Conservation (phyloP, 129 eudicot genomes). For the Logfia minima region DNA sequence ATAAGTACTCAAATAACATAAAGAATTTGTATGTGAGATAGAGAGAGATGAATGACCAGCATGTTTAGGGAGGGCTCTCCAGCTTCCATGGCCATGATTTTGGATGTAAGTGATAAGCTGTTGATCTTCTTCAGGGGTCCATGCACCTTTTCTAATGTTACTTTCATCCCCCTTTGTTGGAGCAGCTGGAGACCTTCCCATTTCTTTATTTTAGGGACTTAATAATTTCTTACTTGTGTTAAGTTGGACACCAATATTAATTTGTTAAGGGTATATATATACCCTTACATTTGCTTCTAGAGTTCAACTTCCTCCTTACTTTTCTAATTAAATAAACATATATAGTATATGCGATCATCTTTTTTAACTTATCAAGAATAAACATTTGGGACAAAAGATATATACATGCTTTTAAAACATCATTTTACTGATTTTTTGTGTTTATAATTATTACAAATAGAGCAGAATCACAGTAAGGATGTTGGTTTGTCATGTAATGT, state of each 20-base stretch:
- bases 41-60: slow-evolving; percentile 33
- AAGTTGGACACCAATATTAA: slow-evolving; percentile 6
- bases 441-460: too few relatives aligned
- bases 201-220: slow-evolving; percentile 9
- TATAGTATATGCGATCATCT: neutral
- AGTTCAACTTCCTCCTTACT: slow-evolving; percentile 21
- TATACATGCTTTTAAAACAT: neutral
- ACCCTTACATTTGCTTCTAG: slow-evolving; percentile 30
- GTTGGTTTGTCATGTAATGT: neutral
- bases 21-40: neutral
- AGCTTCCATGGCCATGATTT: slow-evolving; percentile 53
- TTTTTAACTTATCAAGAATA: neutral
- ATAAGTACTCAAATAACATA: neutral
- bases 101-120: slow-evolving; percentile 40
- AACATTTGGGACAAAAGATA: neutral
- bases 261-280: slow-evolving; percentile 7
- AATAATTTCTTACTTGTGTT: slow-evolving; percentile 8
- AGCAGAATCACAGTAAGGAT: neutral
- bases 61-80: slow-evolving; percentile 55
- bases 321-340: slow-evolving; percentile 6
- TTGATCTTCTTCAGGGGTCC: slow-evolving; percentile 53
- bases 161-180: slow-evolving; percentile 25
- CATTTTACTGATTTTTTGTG: neutral
- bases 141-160: slow-evolving; percentile 47
- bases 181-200: slow-evolving; percentile 46